These are phyloP conservation scores for Phyllostachys edulis DNA, from an alignment of 176 grass and related monocot species.

Conservation along the genomic window DNA sequence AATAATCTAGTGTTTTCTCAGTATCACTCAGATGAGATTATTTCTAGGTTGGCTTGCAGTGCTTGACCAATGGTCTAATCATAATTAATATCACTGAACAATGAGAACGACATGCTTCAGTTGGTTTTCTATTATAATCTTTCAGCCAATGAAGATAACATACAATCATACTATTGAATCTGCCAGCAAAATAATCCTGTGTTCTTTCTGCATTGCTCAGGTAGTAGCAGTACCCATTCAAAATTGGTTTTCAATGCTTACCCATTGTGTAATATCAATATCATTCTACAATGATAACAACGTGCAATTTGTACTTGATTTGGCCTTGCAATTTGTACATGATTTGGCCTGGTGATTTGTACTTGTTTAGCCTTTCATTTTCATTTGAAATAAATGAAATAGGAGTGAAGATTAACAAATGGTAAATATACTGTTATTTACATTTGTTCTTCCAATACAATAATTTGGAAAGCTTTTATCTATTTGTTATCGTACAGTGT, in stretches of 20 bases:
- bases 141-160: neutral
- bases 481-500: neutral
- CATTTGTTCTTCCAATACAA: neutral
- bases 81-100: neutral
- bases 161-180: conserved; percentile 2
- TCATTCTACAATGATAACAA: neutral
- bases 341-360: neutral
- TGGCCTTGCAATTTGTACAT: neutral
- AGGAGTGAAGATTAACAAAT: neutral
- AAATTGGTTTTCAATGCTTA: neutral
- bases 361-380: neutral
- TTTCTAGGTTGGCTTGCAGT: neutral
- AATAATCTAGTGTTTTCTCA: neutral
- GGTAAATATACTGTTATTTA: neutral
- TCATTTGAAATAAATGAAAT: conserved; percentile 12
- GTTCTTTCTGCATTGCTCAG: conserved; percentile 6
- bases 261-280: neutral
- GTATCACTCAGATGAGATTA: neutral
- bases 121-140: neutral
- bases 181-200: neutral
- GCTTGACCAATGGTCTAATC: neutral
- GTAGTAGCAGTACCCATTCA: neutral
- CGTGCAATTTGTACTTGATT: neutral
- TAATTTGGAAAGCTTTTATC: neutral
- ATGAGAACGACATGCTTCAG: neutral